phyloP scores from a whole-genome alignment of 805 yeast genomes.

The Citeromyces matritensis region DNA sequence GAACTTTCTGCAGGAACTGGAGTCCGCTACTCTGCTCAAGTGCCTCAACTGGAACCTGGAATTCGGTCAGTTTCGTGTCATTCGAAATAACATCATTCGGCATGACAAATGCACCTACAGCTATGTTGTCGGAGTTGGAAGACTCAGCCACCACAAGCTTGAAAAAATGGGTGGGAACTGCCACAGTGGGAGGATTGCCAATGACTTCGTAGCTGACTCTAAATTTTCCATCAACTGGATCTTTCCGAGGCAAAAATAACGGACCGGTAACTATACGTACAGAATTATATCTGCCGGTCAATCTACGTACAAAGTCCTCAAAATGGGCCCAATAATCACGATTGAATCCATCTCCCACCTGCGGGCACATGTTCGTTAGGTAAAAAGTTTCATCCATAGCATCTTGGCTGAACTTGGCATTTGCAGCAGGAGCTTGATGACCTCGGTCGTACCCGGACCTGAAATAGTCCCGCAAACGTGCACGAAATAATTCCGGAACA shows the following conservation, averaged over 20 bases:
- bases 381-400: constrained; percentile 95
- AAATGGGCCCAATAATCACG: constrained; percentile 97
- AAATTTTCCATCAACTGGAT: constrained; percentile 66
- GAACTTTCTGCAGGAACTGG: constrained; percentile 59
- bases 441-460: constrained; percentile 95
- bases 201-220: constrained; percentile 82
- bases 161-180: constrained; percentile 96
- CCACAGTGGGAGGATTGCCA: constrained; percentile 92
- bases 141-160: constrained; percentile 79
- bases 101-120: constrained; percentile 86
- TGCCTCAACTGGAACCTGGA: constrained; percentile 83
- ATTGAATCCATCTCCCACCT: constrained; percentile 95
- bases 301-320: constrained; percentile 73
- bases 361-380: constrained; percentile 88
- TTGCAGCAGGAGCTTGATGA: constrained; percentile 96
- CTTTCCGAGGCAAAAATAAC: constrained; percentile 65
- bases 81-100: constrained; percentile 80
- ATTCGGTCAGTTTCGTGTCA: constrained; percentile 49
- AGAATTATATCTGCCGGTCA: constrained; percentile 54
- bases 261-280: constrained; percentile 94
- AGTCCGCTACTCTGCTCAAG: constrained; percentile 80
- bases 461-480: constrained; percentile 70
- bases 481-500: constrained; percentile 68
- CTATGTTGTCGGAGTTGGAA: constrained; percentile 24
- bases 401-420: constrained; percentile 76